Evolutionary conservation across 805 yeast genomes (phyloP).

Genomic region (Nakazawaea sp.): DNA sequence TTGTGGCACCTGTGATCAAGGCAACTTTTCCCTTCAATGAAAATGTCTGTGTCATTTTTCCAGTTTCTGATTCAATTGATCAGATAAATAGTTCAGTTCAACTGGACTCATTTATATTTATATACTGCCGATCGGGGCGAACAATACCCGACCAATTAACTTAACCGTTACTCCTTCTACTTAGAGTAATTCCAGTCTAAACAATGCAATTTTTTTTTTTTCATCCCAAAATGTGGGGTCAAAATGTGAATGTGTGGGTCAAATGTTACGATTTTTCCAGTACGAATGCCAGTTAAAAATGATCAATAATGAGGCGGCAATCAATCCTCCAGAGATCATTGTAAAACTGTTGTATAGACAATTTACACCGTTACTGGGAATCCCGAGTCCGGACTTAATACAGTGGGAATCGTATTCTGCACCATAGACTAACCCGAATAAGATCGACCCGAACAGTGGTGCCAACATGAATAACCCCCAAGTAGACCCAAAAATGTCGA

Average conservation of each 20-base stretch:
- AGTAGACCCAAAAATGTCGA: conserved; percentile 81
- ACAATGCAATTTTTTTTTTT: too few relatives aligned
- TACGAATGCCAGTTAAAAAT: conserved; percentile 11
- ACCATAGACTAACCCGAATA: conserved; percentile 69
- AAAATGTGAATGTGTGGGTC: background rate
- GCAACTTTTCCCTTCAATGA: conserved; percentile 35
- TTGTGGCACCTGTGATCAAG: conserved; percentile 50
- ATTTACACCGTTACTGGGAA: conserved; percentile 2
- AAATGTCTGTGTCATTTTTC: too few relatives aligned
- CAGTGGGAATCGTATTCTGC: conserved; percentile 43
- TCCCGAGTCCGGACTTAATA: conserved; percentile 8
- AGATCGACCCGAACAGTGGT: conserved; percentile 75
- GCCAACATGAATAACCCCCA: conserved; percentile 90
- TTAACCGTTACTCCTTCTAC: too few relatives aligned
- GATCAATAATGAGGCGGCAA: conserved; percentile 1
- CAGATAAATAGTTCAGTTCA: too few relatives aligned
- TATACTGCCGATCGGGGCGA: too few relatives aligned
- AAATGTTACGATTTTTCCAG: conserved; percentile 12
- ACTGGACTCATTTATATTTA: too few relatives aligned
- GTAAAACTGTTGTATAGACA: conserved; percentile 11
- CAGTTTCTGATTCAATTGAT: too few relatives aligned
- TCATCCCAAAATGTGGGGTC: too few relatives aligned
- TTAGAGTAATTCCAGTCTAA: too few relatives aligned
- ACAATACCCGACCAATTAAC: too few relatives aligned
- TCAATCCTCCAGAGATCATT: conserved; percentile 2